Evolutionary conservation across 108 stramenopile species (phyloP), one percentile per base, ranked within the genome.

Genomic region (Skeletonema tropicum): DNA sequence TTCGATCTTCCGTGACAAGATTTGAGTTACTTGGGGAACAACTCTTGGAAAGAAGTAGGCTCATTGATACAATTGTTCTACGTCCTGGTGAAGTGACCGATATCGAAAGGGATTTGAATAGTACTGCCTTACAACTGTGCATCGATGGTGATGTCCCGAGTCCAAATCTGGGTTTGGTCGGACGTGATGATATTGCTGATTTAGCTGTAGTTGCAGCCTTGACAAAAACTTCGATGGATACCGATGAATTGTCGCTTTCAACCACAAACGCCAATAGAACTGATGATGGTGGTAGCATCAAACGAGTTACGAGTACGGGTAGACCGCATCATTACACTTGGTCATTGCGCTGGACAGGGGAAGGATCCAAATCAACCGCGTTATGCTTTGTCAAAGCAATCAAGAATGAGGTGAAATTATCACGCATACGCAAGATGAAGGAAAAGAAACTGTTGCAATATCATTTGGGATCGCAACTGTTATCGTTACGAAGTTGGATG

Each of bases 121-220:
- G 81, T 12, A 90, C 89, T 10, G 69, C 84, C 4, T 32, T 93
- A 52, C 89, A 90, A 64, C 76, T 93, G 10, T 68, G 70, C 66
- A 61, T 75, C 9, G 74, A 59, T 25, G 89, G 89, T 19, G 70
- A 23, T 19, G 72, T 93, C 8, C 84, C 83, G 6, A 70, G 39
- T 32, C 92, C 92, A 9, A 71, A 70, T 15, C 21, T 79, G 41
- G 72, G 83, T 4, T 30, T 64, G 5, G 76, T 93, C 3, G 86
- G 92, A 48, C 73, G 85, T 25, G 89, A 89, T n/a, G 92, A 93
- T 68, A 88, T 93, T 33, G 89, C 92, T 11, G 67, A 87, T 8
- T 59, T 93, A n/a, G 92, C 87, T 0, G 83, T 86, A 14, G 78
- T 89, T 14, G 49, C 89, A 6, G 83, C 90, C 35, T 64, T 87